These are phyloP conservation scores for Nakaseomyces delphensis DNA, from an alignment of 1,139 yeast genomes.

Conservation along the genomic window DNA sequence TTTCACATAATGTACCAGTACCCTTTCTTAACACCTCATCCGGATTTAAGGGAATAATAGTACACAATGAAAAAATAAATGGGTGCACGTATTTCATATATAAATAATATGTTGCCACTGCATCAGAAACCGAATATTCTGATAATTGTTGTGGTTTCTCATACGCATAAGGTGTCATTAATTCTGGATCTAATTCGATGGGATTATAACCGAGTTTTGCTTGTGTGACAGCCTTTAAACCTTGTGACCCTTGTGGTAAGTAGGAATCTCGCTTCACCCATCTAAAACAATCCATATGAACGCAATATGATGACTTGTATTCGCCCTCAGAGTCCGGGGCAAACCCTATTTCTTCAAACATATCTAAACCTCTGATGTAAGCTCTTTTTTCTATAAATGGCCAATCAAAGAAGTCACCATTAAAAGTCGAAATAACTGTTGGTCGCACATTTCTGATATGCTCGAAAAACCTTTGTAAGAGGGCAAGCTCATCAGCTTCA, in stretches of 20 bases:
- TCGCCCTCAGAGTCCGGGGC: constrained; percentile 85
- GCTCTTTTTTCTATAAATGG: constrained; percentile 93
- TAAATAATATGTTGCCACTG: constrained; percentile 94
- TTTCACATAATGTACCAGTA: constrained; percentile 97
- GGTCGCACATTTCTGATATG: constrained; percentile 85
- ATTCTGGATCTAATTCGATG: constrained; percentile 90
- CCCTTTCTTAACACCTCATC: constrained; percentile 96
- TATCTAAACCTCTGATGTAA: constrained; percentile 68
- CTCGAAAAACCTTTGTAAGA: constrained; percentile 71
- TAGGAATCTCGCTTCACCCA: constrained; percentile 99
- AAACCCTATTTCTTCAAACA: constrained; percentile 93
- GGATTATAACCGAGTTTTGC: constrained; percentile 95
- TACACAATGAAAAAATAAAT: constrained; percentile 89
- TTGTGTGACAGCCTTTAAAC: constrained; percentile 95
- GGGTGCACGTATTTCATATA: constrained; percentile 97
- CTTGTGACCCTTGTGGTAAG: constrained; percentile 97
- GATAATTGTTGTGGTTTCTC: constrained; percentile 88
- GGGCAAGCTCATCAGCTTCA: constrained; percentile 73
- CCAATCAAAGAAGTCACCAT: constrained; percentile 99
- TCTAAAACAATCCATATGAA: constrained; percentile 93
- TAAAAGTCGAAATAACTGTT: constrained; percentile 92
- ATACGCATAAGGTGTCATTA: constrained; percentile 95
- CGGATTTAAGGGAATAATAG: constrained; percentile 91
- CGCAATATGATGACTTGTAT: constrained; percentile 86
- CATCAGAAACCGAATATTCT: constrained; percentile 98